Evolutionary conservation across 495 filamentous ascomycete genomes (phyloP).

Genomic region (Halenospora varia): DNA sequence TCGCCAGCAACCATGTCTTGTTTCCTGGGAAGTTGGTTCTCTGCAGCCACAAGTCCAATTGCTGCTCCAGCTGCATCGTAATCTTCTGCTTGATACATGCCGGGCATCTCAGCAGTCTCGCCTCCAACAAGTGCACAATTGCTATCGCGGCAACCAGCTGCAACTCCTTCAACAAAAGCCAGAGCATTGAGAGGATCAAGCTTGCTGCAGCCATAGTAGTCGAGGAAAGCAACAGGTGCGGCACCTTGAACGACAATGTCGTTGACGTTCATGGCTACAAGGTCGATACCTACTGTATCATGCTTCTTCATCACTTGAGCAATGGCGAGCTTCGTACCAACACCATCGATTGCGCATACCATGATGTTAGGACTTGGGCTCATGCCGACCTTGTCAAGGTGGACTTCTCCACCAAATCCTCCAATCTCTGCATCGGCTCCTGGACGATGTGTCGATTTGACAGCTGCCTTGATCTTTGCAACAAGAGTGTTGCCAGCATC

Average conservation of each 20-base stretch:
- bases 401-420: conserved; percentile 89
- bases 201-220: conserved; percentile 89
- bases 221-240: conserved; percentile 89
- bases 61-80: conserved; percentile 91
- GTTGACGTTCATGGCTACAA: conserved; percentile 99
- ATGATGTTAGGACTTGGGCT: conserved; percentile 69
- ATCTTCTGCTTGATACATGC: conserved; percentile 75
- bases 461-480: conserved; percentile 73
- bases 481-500: conserved; percentile 89
- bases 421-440: conserved; percentile 90
- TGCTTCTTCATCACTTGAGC: conserved; percentile 85
- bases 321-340: conserved; percentile 95
- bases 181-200: conserved; percentile 73
- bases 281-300: conserved; percentile 88
- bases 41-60: conserved; percentile 72
- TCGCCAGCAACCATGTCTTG: conserved; percentile 75
- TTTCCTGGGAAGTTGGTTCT: conserved; percentile 68
- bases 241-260: conserved; percentile 95
- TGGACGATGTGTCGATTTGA: conserved; percentile 71
- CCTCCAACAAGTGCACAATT: conserved; percentile 90
- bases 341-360: conserved; percentile 89
- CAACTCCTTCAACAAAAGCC: conserved; percentile 82
- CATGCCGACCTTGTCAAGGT: conserved; percentile 74
- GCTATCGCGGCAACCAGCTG: conserved; percentile 74
- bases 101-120: conserved; percentile 97